Base-by-base conservation (phyloP, 139 green algal genomes). In the Picochlorum costavermella region DNA sequence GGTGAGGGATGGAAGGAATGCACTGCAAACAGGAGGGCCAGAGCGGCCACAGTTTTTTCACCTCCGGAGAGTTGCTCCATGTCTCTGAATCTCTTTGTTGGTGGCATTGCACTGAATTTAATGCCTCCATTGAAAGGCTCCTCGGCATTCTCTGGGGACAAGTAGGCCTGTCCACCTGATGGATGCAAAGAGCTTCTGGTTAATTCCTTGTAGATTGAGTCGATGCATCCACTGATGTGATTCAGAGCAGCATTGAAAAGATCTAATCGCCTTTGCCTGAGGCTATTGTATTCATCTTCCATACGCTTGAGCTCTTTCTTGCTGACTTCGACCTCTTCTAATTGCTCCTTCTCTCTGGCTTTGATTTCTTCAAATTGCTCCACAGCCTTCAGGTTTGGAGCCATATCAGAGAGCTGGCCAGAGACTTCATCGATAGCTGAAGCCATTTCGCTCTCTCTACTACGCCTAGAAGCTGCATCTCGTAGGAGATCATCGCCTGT, bases 21-120 rank as follows among this genome's bases (percentile, higher is more conserved):
- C 57, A 99, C 88, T 16, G 94, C 84, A 74, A 99, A 98, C 20
- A 99, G 84, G 45, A 99, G 81, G 16, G 94, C 92, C 60, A 99
- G 79, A 2, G 93, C 90, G 3, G 93, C 90, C 23, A 99, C 83
- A 6, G 94, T 97, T 84, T 85, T 85, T 51, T 85, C 79, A 3
- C 79, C 84, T 70, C 92, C 94, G 25, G 82, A 94, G 26, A 99
- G 86, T 77, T 95, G 83, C 65, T 97, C 91, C 92, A 99, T 98
- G 60, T 98, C 88, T 5, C 92, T 74, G 79, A 95, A 98, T 23
- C 92, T 77, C 80, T 98, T 98, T 59, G 84, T 90, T 31, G 92
- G 92, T 4, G 92, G 92, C 81, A 97, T 98, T 66, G 92, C 91
- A 2, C 76, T 91, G 79, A 91, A 98, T 69, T 94, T 95, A 72